Conservation (phyloP, 768 basidiomycete species). For the Lentinula sp. region DNA sequence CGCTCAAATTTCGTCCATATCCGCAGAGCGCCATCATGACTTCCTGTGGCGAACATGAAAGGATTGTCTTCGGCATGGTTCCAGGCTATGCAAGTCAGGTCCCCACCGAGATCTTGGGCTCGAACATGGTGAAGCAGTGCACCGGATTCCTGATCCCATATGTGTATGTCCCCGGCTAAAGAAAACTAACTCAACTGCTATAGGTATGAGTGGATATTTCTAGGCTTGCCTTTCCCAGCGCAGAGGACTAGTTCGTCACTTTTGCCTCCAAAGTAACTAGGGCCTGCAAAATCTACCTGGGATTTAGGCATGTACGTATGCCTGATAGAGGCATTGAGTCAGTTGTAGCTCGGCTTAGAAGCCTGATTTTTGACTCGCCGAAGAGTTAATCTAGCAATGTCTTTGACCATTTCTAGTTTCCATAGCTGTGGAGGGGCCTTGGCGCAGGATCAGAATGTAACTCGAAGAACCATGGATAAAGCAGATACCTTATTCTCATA, state of each 20-base stretch:
- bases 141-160: slow-evolving; percentile 82
- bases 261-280: slow-evolving; percentile 78
- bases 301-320: slow-evolving; percentile 73
- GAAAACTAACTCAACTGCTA: not conserved
- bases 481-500: slow-evolving; percentile 62
- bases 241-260: slow-evolving; percentile 76
- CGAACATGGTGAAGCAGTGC: slow-evolving; percentile 66
- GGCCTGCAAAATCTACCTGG: slow-evolving; percentile 69
- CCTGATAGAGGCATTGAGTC: slow-evolving; percentile 14
- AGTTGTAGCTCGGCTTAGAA: not conserved
- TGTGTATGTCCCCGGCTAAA: slow-evolving; percentile 74
- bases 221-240: slow-evolving; percentile 58
- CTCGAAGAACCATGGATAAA: not conserved
- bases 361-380: not conserved
- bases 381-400: slow-evolving; percentile 13
- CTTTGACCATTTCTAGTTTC: slow-evolving; percentile 43
- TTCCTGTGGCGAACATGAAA: slow-evolving; percentile 74
- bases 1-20: slow-evolving; percentile 54
- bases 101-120: slow-evolving; percentile 56
- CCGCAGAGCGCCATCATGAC: slow-evolving; percentile 69
- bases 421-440: slow-evolving; percentile 52
- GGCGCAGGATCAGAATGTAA: not conserved
- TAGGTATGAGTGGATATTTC: not conserved
- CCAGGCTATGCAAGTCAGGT: slow-evolving; percentile 79
- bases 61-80: slow-evolving; percentile 59